A percentile compares a stretch with the other conserved stretches of the same genome.
These are phyloP conservation scores for Leccinum subtestaceum DNA, from an alignment of 768 basidiomycete species.

Conservation along the genomic window DNA sequence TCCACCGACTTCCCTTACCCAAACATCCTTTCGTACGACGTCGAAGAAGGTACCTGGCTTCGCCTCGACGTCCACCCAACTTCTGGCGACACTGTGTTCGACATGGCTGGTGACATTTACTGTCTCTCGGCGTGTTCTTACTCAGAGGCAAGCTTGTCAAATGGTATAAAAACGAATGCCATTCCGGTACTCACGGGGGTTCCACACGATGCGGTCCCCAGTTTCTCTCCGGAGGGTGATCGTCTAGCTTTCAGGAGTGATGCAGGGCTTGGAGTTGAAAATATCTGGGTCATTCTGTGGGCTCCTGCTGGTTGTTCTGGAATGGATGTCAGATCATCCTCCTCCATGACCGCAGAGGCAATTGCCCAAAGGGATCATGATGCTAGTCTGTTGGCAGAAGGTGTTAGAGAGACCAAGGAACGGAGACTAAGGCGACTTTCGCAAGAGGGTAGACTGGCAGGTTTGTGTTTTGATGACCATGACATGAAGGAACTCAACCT, in stretches of 20 bases:
- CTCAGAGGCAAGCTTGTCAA: conserved; percentile 25
- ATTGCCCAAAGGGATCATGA: conserved; percentile 40
- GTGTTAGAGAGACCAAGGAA: conserved; percentile 49
- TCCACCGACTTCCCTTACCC: conserved; percentile 73
- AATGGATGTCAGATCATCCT: conserved; percentile 49
- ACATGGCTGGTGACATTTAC: conserved; percentile 73
- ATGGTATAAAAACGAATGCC: conserved; percentile 38
- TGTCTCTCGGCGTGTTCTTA: conserved; percentile 54
- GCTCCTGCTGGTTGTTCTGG: conserved; percentile 49
- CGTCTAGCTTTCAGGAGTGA: conserved; percentile 69
- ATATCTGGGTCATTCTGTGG: conserved; percentile 72
- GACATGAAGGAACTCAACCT: conserved; percentile 4
- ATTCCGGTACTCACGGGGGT: conserved; percentile 60
- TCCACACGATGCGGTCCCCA: conserved; percentile 70
- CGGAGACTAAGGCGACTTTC: conserved; percentile 48
- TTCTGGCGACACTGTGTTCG: conserved; percentile 69
- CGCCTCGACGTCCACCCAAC: conserved; percentile 70
- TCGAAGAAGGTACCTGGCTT: conserved; percentile 73
- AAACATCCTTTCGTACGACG: conserved; percentile 63
- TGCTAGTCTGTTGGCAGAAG: conserved; percentile 45
- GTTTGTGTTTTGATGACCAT: conserved; percentile 17
- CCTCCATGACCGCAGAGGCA: conserved; percentile 35
- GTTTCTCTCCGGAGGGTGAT: conserved; percentile 66
- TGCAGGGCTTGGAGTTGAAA: conserved; percentile 69
- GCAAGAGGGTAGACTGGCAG: conserved; percentile 57